Evolutionary conservation across 805 yeast genomes (phyloP).

Genomic region (Suhomyces sp.): DNA sequence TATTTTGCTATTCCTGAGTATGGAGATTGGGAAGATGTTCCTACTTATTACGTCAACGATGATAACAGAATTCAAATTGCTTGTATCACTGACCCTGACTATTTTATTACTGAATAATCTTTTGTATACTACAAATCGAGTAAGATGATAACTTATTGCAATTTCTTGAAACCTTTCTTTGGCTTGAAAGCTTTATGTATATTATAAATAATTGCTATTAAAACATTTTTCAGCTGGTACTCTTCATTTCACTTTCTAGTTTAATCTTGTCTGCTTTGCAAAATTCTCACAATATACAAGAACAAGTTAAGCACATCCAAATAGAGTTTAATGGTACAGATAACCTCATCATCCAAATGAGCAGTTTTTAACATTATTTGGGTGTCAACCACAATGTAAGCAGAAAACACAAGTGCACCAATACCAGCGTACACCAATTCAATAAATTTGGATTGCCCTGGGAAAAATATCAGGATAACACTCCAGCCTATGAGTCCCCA

Average conservation of each 20-base stretch:
- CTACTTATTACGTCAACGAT: background rate
- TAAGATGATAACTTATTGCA: background rate
- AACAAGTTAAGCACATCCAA: conserved; percentile 83
- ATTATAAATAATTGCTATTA: too few relatives aligned
- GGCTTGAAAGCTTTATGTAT: too few relatives aligned
- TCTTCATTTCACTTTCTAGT: too few relatives aligned
- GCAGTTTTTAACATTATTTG: conserved; percentile 72
- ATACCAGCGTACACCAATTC: conserved; percentile 68
- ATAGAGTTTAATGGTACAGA: conserved; percentile 74
- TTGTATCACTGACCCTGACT: conserved; percentile 8
- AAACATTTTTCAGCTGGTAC: too few relatives aligned
- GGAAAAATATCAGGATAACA: conserved; percentile 65
- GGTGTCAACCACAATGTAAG: conserved; percentile 77
- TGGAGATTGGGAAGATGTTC: conserved; percentile 8
- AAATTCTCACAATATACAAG: conserved; percentile 67
- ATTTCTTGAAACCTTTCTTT: too few relatives aligned
- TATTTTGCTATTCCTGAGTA: background rate
- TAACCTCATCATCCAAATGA: conserved; percentile 83
- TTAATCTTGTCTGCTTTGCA: conserved; percentile 30
- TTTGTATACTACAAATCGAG: too few relatives aligned
- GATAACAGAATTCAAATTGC: conserved; percentile 7
- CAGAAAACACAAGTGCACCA: conserved; percentile 73
- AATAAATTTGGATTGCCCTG: conserved; percentile 48
- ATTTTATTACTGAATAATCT: too few relatives aligned
- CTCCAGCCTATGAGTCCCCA: conserved; percentile 74